phyloP scores from a whole-genome alignment of 1,284 basidiomycete species.

The Rhodotorula sp. region DNA sequence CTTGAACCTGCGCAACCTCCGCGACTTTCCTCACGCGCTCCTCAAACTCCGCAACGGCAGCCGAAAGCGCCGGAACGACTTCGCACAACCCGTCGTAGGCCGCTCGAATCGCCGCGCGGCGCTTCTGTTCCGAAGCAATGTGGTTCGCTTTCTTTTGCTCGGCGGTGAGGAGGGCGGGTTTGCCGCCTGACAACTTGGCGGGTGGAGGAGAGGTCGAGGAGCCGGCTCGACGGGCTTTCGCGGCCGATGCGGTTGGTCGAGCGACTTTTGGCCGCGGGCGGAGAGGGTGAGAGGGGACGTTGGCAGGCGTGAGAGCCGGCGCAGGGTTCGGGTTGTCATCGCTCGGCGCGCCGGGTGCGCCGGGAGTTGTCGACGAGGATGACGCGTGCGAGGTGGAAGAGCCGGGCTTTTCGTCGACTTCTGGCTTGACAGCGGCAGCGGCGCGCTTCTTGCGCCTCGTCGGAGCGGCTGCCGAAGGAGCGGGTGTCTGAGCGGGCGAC shows the following conservation, averaged over 20 bases:
- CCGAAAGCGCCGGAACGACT: conserved; percentile 70
- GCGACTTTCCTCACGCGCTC: conserved; percentile 58
- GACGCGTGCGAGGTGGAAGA: no score
- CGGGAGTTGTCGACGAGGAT: background rate
- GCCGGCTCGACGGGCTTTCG: background rate
- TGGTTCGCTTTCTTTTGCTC: conserved; percentile 90
- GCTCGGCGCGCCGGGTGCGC: background rate
- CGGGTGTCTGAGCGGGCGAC: background rate
- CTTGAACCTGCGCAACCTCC: conserved; percentile 49
- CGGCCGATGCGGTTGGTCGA: background rate
- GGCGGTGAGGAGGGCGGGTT: conserved; percentile 61
- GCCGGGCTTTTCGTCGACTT: background rate
- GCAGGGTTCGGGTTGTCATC: conserved; percentile 3
- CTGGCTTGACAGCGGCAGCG: background rate
- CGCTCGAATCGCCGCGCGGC: conserved; percentile 80
- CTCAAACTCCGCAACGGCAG: conserved; percentile 58
- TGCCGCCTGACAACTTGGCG: background rate
- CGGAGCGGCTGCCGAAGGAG: background rate
- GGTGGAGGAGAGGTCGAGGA: background rate
- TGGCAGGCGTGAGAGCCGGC: conserved; percentile 14
- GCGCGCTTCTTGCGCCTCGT: conserved; percentile 8
- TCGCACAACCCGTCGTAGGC: conserved; percentile 82
- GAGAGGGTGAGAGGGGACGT: conserved; percentile 14
- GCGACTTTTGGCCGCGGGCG: background rate
- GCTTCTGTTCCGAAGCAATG: conserved; percentile 88